Base-by-base conservation (phyloP, 2,329 filamentous ascomycete genomes). In the Neoscytalidium dimidiatum region DNA sequence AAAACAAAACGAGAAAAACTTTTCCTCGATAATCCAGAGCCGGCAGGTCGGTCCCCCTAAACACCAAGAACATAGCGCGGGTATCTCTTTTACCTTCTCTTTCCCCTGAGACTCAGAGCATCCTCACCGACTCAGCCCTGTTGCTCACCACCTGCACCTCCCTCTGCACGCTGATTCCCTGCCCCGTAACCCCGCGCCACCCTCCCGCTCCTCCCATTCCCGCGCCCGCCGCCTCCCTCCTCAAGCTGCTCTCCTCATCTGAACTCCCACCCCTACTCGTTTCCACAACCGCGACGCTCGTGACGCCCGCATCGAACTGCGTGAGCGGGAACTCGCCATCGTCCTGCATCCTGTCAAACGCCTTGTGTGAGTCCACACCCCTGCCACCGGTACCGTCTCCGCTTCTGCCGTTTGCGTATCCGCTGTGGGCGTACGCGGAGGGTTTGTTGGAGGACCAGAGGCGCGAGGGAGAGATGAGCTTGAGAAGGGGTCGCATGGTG, bases 401-500 rank as follows among this genome's bases (percentile, higher is more conserved):
- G 51, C 51, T 41, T 4, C 51, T 11, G 4, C 29, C 29, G 31
- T n/a, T 23, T 7, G 14, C 29, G 29, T 41, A 57, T 4, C 29
- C n/a, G 17, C 52, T n/a, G 29, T 7, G 4, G 13, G 29, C 35
- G 52, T 41, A 57, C n/a, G 31, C 4, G 17, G n/a, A 19, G 13
- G n/a, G 17, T 4, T 41, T 41, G 29, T 41, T 26, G 3, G 46
- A 28, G 23, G 46, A 49, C 46, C 46, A 49, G 3, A 49, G 46
- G 46, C 46, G 46, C 23, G 26, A 49, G 13, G 46, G 46, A 3
- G 46, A 49, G 46, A 31, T 21, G 26, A 49, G 13, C 46, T 49
- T 49, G 3, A 82, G 69, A 7, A 82, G 71, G 5, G 80, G 79
- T 0, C 79, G 75, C 33, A 81, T 71, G 17, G 80, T 72, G 0